Evolutionary conservation across 768 basidiomycete species (phyloP).

Genomic region (Ramaria sp.): DNA sequence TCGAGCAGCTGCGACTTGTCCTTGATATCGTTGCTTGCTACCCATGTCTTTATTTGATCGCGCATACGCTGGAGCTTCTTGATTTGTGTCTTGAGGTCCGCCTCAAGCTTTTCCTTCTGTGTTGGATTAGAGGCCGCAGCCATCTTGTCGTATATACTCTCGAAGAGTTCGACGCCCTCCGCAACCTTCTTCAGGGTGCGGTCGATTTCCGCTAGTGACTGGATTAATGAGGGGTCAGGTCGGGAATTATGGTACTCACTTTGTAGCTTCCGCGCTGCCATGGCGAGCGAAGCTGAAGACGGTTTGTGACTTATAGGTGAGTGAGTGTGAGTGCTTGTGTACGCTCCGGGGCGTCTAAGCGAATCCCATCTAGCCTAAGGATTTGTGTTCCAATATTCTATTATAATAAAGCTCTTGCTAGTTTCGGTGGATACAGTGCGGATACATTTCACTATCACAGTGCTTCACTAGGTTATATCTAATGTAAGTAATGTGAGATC

Average conservation of each 20-base stretch:
- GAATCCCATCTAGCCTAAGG: too few species aligned
- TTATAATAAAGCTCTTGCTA: too few species aligned
- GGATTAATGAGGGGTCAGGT: not conserved
- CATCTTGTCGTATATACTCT: constrained; percentile 97
- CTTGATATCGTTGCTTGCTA: constrained; percentile 96
- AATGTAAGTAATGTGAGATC: too few species aligned
- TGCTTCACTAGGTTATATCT: too few species aligned
- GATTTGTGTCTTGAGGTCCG: constrained; percentile 94
- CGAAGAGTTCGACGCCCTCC: constrained; percentile 92
- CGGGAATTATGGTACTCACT: constrained; percentile 29
- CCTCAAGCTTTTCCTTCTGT: constrained; percentile 97
- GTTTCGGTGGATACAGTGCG: too few species aligned
- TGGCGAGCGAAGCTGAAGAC: constrained; percentile 26
- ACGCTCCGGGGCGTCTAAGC: not conserved
- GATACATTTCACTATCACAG: too few species aligned
- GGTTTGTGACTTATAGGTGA: not conserved
- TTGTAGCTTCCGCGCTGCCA: constrained; percentile 89
- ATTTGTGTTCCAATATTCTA: too few species aligned
- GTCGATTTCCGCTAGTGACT: constrained; percentile 87
- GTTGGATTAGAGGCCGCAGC: constrained; percentile 91
- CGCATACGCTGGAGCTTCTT: constrained; percentile 83
- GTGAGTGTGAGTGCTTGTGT: not conserved
- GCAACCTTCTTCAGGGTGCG: constrained; percentile 94
- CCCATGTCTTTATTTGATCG: constrained; percentile 93
- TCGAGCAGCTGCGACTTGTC: constrained; percentile 91